Evolutionary conservation across 768 basidiomycete species (phyloP).

Genomic region (Suillus hirtellus): DNA sequence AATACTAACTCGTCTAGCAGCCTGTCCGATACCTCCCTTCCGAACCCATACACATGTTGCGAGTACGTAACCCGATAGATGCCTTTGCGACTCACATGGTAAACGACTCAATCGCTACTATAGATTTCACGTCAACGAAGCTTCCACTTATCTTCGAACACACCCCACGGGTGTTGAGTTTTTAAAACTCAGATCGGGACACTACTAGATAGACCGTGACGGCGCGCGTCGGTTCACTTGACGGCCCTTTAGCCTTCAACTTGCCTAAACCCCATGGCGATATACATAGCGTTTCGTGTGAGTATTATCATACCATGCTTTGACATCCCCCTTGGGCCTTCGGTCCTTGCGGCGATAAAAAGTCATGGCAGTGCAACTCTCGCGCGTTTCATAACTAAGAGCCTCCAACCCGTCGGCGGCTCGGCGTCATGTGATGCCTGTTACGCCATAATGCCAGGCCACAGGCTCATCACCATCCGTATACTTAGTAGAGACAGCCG

Average conservation of each 20-base stretch:
- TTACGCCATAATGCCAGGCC: not conserved
- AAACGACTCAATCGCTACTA: not conserved
- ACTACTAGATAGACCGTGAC: slow-evolving; percentile 1
- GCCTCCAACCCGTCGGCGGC: not conserved
- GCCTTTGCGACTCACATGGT: not conserved
- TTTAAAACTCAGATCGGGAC: not conserved
- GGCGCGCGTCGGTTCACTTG: not conserved
- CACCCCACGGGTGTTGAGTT: slow-evolving; percentile 31
- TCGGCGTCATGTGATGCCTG: not conserved
- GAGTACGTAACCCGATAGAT: not conserved
- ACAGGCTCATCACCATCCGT: slow-evolving; percentile 1
- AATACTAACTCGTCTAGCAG: not conserved
- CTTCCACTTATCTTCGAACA: slow-evolving; percentile 11
- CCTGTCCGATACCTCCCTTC: not conserved
- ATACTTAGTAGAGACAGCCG: not conserved
- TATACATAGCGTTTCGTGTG: slow-evolving; percentile 4
- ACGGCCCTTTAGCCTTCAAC: not conserved
- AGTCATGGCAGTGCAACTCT: not conserved
- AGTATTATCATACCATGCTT: not conserved
- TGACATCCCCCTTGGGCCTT: not conserved
- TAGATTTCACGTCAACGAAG: slow-evolving; percentile 13
- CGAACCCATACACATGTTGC: not conserved
- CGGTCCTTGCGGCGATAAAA: slow-evolving; percentile 8
- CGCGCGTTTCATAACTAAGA: not conserved
- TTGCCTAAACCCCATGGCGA: not conserved